Base-by-base conservation (phyloP, 805 yeast species). In the Yarrowia sp. region DNA sequence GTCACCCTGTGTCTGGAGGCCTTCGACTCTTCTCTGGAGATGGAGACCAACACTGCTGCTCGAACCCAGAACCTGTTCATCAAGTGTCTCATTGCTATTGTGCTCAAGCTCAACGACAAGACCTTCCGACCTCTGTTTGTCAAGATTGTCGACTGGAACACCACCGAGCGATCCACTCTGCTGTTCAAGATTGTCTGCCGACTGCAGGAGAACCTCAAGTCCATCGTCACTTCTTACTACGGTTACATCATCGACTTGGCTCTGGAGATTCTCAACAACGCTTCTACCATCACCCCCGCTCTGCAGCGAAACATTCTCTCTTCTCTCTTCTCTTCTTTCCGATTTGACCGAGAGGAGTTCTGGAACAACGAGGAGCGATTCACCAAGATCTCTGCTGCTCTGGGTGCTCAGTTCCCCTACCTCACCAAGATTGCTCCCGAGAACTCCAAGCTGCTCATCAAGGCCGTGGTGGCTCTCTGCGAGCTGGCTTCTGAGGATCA, bases 51-150 rank as follows among this genome's bases (percentile, higher is more conserved):
- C 72, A 87, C 96, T 11, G 79, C 89, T 68, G 86, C 88, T 74
- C 83, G 96, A 70, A 84, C 93, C 68, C 98, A 93, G 74, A 81
- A 91, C 17, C 82, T 88, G 10, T 84, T 88, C 73, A 88, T 89
- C 70, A 79, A 83, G 42, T 84, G 92, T 73, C 92, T 89, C 18
- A 84, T 93, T 68, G 79, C 80, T 28, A 87, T 86, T 69, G 96
- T 93, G 17, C 82, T 95, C 87, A 92, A 93, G 76, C 83, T 95
- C 77, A 95, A 95, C 74, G 99, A 95, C 74, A 91, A 90, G 78
- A 84, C 87, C 22, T 95, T 95, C 82, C 85, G 98, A 73, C 99
- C 99, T 17, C 79, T 90, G 73, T 95, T 95, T 77, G 93, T 92
- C 7, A 80, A 87, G 31, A 79, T 91, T 70, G 92, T 89, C 11